Evolutionary conservation across 352 stramenopile species (phyloP), one percentile per base, ranked within the genome.

Genomic region (Globisporangium canariense): DNA sequence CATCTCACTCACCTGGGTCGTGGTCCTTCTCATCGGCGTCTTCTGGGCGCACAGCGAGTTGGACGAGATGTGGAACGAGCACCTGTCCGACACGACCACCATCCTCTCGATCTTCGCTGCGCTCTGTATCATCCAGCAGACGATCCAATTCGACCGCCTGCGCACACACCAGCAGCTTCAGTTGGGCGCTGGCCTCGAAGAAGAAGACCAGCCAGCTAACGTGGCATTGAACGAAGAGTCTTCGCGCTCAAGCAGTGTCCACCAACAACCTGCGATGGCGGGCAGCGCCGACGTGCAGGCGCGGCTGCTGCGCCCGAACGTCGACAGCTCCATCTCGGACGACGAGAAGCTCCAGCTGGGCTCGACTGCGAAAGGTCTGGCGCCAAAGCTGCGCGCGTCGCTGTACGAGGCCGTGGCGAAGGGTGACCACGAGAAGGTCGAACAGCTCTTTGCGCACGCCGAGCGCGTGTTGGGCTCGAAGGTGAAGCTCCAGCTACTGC

Each of bases 141-240:
- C 81, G 36, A 65, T 76, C 11, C 75, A 89, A 51, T 90, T 92
- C 54, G 81, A 91, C 54, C 69, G 74, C 8, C 60, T 90, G 1
- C 76, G 85, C 16, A 81, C 73, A 22, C 78, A 92, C 45, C 77
- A 88, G 49, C 81, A 90, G 50, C 66, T 85, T 38, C 77, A 87
- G 58, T 77, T 93, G 41, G 83, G 86, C 43, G 67, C 67, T 2
- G 81, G 76, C 1, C 70, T 92, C 10, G 78, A 88, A 32, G 69
- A 81, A 28, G 70, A 80, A 38, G 75, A 82, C 25, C 60, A 74
- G 16, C 71, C 74, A 49, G 66, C 68, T 2, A 65, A 66, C 1
- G 56, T 79, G 38, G 11, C 4, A 6, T 11, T 36, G 36, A n/a
- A 32, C 52, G 38, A 69, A 28, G 43, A 62, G 16, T 43, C 62